Base-by-base conservation (phyloP, 768 basidiomycete species). In the Tubosaeta sp. region DNA sequence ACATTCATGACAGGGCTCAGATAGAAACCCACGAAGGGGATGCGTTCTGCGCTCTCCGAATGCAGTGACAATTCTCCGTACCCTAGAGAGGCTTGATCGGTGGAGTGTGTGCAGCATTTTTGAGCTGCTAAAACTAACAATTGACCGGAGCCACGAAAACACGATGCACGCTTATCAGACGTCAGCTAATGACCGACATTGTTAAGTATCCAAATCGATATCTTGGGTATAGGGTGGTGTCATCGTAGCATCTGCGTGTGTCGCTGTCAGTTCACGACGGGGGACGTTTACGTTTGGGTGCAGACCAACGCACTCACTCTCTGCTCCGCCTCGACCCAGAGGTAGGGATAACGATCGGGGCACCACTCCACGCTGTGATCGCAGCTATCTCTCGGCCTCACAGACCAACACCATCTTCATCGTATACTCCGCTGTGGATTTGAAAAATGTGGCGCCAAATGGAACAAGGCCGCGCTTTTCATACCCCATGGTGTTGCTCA, bases 391-490 rank as follows among this genome's bases (percentile, higher is more conserved):
- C 16, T 47, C 44, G 4, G 44, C 44, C 27, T 27, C 51, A 24
- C 29, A 22, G n/a, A 38, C 47, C n/a, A 67, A 52, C 48, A 57
- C 60, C 56, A 72, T 69, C 62, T 65, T 71, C 82, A 84, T 82
- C 77, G 71, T 55, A 79, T 83, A 85, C 67, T 81, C 71, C 55
- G 82, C 76, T 36, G 68, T 61, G 6, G 73, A 74, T 67, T 82
- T 83, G 66, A 59, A 80, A 62, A 85, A 83, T 1, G 48, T 64
- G 16, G 70, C 64, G 18, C 81, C 82, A 50, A 82, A 79, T n/a
- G 68, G 53, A 21, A 59, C 44, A 62, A 84, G 69, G 3, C 79
- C 81, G 51, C 78, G 73, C 52, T 71, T 77, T 54, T 71, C 62
- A 62, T 83, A 84, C 80, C 81, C 83, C 19, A 52, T 66, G 19